Base-by-base conservation (phyloP, 2,329 filamentous ascomycete species). In the Kalaharituber pfeilii region DNA sequence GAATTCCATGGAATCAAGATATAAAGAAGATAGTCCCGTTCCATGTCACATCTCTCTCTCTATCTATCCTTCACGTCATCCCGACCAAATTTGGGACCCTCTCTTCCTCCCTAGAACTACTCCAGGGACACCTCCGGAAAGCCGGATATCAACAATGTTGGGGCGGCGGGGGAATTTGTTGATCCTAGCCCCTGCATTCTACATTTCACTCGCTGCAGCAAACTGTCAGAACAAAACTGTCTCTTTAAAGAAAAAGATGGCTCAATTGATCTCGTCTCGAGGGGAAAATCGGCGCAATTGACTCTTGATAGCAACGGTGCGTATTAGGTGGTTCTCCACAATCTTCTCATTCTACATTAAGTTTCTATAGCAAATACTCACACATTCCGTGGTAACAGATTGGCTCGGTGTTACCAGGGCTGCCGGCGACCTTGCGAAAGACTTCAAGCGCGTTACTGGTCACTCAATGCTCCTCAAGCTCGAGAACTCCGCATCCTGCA, bases 381-480 rank as follows among this genome's bases (percentile, higher is more conserved):
- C 27, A 5, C n/a, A 22, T 5, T 50, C 9, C 15, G 26, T 44
- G 15, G 49, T 15, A 26, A 52, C 15, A 62, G 62, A 63, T 54
- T 63, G 57, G 57, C 61, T 61, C 6, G 81, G 80, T 54, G 81
- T 84, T 1, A 72, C 83, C 53, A 75, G 81, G 25, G 80, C 79
- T 4, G 81, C 79, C 0, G 72, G 78, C 36, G 81, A 86, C 65
- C 72, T 86, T 8, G 79, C 80, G 0, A 63, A 71, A 3, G 82
- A 86, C 65, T 82, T 86, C 67, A 80, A 80, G 15, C 75, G 78
- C n/a, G 80, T 84, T 3, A 83, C 80, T 0, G 80, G 80, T 9
- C 56, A 58, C 9, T 51, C 54, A n/a, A 53, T 62, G 18, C 54
- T 54, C 2, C 55, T 59, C 28, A 52, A 54, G 4, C 50, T 60